These are phyloP conservation scores for Tuctoria greenei DNA, from an alignment of 176 grass and related monocot genomes.

Conservation along the genomic window DNA sequence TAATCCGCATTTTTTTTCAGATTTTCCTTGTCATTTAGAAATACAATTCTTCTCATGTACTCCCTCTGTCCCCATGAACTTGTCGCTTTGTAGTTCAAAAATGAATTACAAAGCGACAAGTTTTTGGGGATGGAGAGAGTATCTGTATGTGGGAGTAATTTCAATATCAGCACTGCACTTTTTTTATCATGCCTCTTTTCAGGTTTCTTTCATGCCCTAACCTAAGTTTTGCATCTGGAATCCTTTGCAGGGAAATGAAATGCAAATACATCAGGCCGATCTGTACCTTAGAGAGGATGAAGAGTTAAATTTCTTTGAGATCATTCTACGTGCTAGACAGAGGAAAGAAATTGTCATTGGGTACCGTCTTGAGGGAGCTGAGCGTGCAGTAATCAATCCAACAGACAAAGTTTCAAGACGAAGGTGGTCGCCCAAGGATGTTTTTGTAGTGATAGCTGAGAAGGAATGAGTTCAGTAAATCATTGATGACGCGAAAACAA, in stretches of 20 bases:
- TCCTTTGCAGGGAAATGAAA: conserved; percentile 62
- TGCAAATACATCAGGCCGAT: conserved; percentile 57
- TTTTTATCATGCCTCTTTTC: not conserved
- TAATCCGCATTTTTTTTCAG: not conserved
- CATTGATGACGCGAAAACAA: not conserved
- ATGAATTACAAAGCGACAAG: no score
- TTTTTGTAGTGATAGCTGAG: conserved; percentile 71
- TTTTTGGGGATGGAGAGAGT: no score
- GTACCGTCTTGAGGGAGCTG: conserved; percentile 56
- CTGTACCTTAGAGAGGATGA: conserved; percentile 65
- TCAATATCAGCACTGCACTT: not conserved
- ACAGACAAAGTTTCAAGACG: conserved; percentile 49
- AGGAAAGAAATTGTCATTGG: conserved; percentile 77
- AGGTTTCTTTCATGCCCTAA: not conserved
- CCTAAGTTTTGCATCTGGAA: not conserved
- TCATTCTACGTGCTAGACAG: conserved; percentile 66
- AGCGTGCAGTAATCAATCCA: conserved; percentile 66
- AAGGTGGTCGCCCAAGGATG: conserved; percentile 60
- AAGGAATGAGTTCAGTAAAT: conserved; percentile 47
- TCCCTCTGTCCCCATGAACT: no score
- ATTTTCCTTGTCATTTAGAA: not conserved
- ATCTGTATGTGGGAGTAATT: not conserved
- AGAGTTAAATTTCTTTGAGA: conserved; percentile 70
- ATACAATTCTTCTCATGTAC: not conserved
- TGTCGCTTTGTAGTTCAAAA: no score